Evolutionary conservation across 1,139 yeast genomes (phyloP).

Genomic region (Candida dubliniensis): DNA sequence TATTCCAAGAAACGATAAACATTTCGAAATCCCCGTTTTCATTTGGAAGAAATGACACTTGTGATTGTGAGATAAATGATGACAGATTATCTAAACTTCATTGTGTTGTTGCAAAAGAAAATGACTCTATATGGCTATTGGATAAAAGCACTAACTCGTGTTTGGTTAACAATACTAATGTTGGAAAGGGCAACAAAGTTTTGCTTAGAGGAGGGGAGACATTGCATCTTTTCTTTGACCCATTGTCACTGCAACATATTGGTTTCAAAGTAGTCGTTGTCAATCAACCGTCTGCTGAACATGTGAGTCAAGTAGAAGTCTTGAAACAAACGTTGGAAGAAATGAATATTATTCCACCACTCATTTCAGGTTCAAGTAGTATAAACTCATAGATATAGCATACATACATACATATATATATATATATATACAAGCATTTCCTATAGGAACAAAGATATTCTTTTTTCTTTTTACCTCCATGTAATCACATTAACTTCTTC

Average conservation of each 20-base stretch:
- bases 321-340: conserved; percentile 7
- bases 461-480: conserved; percentile 9
- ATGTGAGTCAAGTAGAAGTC: conserved; percentile 1
- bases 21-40: conserved; percentile 64
- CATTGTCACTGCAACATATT: conserved; percentile 46
- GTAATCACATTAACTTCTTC: conserved; percentile 5
- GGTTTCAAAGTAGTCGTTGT: conserved; percentile 50
- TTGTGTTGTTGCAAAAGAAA: conserved; percentile 62
- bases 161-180: conserved; percentile 55
- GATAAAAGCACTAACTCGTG: conserved; percentile 84
- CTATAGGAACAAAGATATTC: not conserved
- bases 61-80: conserved; percentile 63
- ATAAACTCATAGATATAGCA: conserved; percentile 1
- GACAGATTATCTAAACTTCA: conserved; percentile 82
- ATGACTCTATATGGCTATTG: conserved; percentile 77
- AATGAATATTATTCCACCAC: not conserved
- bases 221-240: conserved; percentile 66
- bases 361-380: not conserved
- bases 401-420: not conserved
- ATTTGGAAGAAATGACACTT: conserved; percentile 63
- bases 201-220: conserved; percentile 64
- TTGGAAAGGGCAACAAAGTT: conserved; percentile 65
- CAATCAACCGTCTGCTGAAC: not conserved
- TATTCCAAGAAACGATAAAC: conserved; percentile 43
- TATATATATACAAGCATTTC: conserved; percentile 3